A percentile compares a stretch with the other conserved stretches of the same genome.
These are phyloP conservation scores for Cardamine resedifolia DNA, from an alignment of 345 rosid species.

Conservation along the genomic window DNA sequence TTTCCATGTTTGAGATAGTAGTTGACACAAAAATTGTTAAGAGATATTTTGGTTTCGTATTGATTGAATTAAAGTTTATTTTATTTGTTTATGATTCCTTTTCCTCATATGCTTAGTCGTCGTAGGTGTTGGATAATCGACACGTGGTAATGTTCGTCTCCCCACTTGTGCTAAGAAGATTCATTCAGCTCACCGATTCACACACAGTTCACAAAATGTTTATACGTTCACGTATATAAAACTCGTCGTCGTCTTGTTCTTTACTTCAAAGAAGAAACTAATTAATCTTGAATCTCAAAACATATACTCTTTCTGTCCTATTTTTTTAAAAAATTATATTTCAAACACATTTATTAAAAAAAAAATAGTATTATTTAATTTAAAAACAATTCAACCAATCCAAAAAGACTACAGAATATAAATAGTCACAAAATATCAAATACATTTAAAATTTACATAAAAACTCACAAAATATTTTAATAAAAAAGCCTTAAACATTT, in stretches of 20 bases:
- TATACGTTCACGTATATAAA: background rate
- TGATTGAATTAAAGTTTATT: background rate
- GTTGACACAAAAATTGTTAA: background rate
- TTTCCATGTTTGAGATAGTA: background rate
- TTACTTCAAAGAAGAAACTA: background rate
- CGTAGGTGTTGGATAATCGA: conserved; percentile 17
- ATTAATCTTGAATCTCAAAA: background rate
- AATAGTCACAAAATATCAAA: too few relatives aligned
- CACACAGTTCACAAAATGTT: conserved; percentile 16
- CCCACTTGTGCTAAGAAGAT: conserved; percentile 31
- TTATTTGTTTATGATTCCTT: conserved; percentile 2
- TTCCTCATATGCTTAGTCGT: conserved; percentile 31
- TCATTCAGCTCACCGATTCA: conserved; percentile 22
- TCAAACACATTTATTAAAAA: too few relatives aligned
- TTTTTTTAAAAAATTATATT: too few relatives aligned
- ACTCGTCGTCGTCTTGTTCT: background rate
- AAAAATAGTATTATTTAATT: too few relatives aligned
- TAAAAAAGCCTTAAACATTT: too few relatives aligned
- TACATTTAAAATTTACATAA: too few relatives aligned
- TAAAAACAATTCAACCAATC: too few relatives aligned
- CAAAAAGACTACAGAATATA: too few relatives aligned
- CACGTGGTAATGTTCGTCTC: conserved; percentile 27
- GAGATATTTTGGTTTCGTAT: conserved; percentile 29
- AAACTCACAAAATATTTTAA: too few relatives aligned
- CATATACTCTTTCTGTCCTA: too few relatives aligned